phyloP scores from a whole-genome alignment of 768 basidiomycete genomes.

The Crassisporium funariophilum region DNA sequence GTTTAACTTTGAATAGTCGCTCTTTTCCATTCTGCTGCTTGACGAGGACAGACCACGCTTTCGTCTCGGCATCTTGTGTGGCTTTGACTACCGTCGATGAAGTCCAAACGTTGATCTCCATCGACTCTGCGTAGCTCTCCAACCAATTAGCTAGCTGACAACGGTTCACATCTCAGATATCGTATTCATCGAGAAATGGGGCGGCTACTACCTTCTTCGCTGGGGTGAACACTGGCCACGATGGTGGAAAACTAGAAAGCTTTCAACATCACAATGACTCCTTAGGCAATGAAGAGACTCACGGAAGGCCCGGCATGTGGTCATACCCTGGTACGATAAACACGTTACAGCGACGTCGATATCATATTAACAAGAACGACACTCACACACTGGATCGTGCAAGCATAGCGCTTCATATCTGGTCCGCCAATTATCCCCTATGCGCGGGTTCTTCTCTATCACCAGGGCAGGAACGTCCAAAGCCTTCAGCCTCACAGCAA shows the following conservation, averaged over 20 bases:
- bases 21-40: slow-evolving; percentile 34
- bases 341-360: slow-evolving; percentile 1
- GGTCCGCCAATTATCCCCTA: slow-evolving; percentile 68
- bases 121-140: slow-evolving; percentile 31
- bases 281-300: slow-evolving; percentile 22
- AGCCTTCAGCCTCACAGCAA: slow-evolving; percentile 66
- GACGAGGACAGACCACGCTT: slow-evolving; percentile 45
- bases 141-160: slow-evolving; percentile 35
- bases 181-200: no score
- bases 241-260: slow-evolving; percentile 28
- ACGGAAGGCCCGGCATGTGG: slow-evolving; percentile 66
- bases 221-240: slow-evolving; percentile 34
- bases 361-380: slow-evolving; percentile 4
- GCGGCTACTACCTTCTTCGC: slow-evolving; percentile 32
- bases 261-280: slow-evolving; percentile 2
- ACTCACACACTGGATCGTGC: slow-evolving; percentile 70
- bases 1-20: slow-evolving; percentile 45
- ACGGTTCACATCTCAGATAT: not conserved
- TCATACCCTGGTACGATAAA: slow-evolving; percentile 44
- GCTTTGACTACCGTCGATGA: slow-evolving; percentile 37
- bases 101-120: slow-evolving; percentile 57
- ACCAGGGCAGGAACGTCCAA: slow-evolving; percentile 60
- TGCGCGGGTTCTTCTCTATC: slow-evolving; percentile 59
- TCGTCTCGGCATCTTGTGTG: slow-evolving; percentile 32
- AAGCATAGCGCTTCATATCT: slow-evolving; percentile 69